These are phyloP conservation scores for Xylaria hypoxylon DNA, from an alignment of 2,329 filamentous ascomycete genomes.

Conservation along the genomic window DNA sequence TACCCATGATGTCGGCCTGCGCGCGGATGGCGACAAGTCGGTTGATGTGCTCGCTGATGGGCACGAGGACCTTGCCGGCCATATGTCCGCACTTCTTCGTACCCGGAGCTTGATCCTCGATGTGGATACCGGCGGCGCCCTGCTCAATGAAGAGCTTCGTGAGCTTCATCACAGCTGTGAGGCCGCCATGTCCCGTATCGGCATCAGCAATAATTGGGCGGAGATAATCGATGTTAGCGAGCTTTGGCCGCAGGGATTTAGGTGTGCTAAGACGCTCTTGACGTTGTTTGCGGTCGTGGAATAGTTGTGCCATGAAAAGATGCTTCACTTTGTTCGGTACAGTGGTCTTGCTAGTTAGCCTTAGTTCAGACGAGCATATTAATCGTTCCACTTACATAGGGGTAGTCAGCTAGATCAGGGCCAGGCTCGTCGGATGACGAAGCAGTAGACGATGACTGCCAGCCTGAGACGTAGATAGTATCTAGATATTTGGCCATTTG, in stretches of 20 bases:
- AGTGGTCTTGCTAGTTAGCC: slow-evolving; percentile 74
- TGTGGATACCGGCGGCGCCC: slow-evolving; percentile 96
- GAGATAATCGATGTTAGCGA: slow-evolving; percentile 90
- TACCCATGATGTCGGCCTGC: slow-evolving; percentile 98
- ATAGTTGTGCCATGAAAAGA: slow-evolving; percentile 97
- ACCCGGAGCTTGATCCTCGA: slow-evolving; percentile 97
- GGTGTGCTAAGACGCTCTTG: slow-evolving; percentile 88
- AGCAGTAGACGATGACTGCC: slow-evolving; percentile 97
- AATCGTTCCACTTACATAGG: slow-evolving; percentile 71
- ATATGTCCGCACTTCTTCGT: slow-evolving; percentile 99
- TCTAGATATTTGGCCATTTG: slow-evolving; percentile 99
- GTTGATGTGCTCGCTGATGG: slow-evolving; percentile 98
- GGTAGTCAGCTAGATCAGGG: slow-evolving; percentile 97
- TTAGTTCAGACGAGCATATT: not conserved
- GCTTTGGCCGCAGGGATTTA: slow-evolving; percentile 75
- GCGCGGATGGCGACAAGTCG: slow-evolving; percentile 95
- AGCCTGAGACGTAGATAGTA: slow-evolving; percentile 98
- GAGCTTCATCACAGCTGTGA: slow-evolving; percentile 99
- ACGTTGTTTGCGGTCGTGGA: slow-evolving; percentile 99
- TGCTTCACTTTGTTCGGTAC: slow-evolving; percentile 98
- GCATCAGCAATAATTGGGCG: slow-evolving; percentile 96
- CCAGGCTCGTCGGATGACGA: slow-evolving; percentile 95
- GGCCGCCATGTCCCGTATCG: slow-evolving; percentile 94
- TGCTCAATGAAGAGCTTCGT: slow-evolving; percentile 98
- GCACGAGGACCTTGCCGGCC: slow-evolving; percentile 97